phyloP scores from a whole-genome alignment of 1,139 yeast genomes.

The Wickerhamomyces sp. region DNA sequence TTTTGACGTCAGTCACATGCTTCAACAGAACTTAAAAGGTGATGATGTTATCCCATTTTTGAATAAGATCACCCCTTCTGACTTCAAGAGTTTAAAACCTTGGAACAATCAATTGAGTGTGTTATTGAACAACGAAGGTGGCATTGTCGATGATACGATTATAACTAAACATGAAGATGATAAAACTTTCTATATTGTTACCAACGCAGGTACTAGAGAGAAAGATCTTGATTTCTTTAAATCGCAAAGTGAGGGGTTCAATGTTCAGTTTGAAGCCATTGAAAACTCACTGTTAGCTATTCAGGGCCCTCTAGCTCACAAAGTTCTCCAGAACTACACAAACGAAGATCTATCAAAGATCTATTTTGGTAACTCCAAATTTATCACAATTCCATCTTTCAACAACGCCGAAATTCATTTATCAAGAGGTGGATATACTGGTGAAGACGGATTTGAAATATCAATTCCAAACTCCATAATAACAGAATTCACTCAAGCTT shows the following conservation, averaged over 20 bases:
- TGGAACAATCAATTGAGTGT: constrained; percentile 75
- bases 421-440: constrained; percentile 95
- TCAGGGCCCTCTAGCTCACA: constrained; percentile 85
- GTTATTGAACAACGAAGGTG: constrained; percentile 74
- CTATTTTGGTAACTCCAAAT: constrained; percentile 71
- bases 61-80: constrained; percentile 83
- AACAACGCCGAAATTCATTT: constrained; percentile 50
- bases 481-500: constrained; percentile 53
- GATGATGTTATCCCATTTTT: constrained; percentile 63
- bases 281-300: constrained; percentile 81
- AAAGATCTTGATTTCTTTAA: constrained; percentile 68
- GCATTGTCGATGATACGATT: constrained; percentile 85
- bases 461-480: constrained; percentile 69
- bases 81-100: constrained; percentile 50
- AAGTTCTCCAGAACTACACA: constrained; percentile 61
- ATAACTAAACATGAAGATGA: constrained; percentile 81
- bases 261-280: constrained; percentile 57
- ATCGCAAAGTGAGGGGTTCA: constrained; percentile 42
- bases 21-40: constrained; percentile 79
- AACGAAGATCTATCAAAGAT: constrained; percentile 52
- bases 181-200: constrained; percentile 74
- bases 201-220: constrained; percentile 92
- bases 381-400: constrained; percentile 38
- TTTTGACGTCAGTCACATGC: constrained; percentile 96
- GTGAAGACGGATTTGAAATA: constrained; percentile 96